These are phyloP conservation scores for Colletotrichum gigasporum DNA, from an alignment of 2,329 filamentous ascomycete species.

Conservation along the genomic window DNA sequence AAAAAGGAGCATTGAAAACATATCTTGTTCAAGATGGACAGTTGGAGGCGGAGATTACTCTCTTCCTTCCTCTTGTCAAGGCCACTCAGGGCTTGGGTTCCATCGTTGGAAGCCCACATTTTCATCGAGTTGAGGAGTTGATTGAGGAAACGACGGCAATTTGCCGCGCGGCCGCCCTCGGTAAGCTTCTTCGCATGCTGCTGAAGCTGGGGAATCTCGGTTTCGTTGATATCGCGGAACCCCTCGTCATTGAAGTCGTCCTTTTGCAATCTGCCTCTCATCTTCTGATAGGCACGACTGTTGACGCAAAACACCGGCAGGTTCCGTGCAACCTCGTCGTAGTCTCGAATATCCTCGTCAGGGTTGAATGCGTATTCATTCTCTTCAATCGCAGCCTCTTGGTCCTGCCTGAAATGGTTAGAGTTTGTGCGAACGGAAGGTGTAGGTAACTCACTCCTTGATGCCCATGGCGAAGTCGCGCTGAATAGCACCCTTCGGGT, in stretches of 20 bases:
- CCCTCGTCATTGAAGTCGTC: slow-evolving; percentile 60
- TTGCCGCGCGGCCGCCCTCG: slow-evolving; percentile 30
- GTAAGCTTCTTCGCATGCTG: slow-evolving; percentile 48
- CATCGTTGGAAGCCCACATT: slow-evolving; percentile 37
- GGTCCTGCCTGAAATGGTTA: slow-evolving; percentile 13
- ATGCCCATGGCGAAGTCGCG: slow-evolving; percentile 38
- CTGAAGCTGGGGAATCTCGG: slow-evolving; percentile 68
- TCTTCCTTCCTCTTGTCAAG: slow-evolving; percentile 33
- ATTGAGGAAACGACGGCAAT: slow-evolving; percentile 35
- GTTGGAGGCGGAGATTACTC: slow-evolving; percentile 18
- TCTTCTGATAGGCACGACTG: slow-evolving; percentile 69
- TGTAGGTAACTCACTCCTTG: slow-evolving; percentile 55
- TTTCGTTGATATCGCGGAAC: slow-evolving; percentile 62
- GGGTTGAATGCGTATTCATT: slow-evolving; percentile 19
- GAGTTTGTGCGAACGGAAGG: slow-evolving; percentile 43
- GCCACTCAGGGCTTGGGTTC: slow-evolving; percentile 30
- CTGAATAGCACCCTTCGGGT: slow-evolving; percentile 47
- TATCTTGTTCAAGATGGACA: slow-evolving; percentile 30
- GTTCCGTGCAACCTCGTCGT: slow-evolving; percentile 62
- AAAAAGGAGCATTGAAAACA: background rate
- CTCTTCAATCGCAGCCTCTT: slow-evolving; percentile 25
- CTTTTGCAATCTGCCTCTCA: slow-evolving; percentile 62
- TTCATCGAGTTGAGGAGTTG: slow-evolving; percentile 38
- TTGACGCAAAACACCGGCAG: slow-evolving; percentile 74
- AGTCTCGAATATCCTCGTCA: slow-evolving; percentile 60